Evolutionary conservation across 768 basidiomycete genomes (phyloP), one percentile per base, ranked within the genome.

Genomic region (Cubamyces lactineus): DNA sequence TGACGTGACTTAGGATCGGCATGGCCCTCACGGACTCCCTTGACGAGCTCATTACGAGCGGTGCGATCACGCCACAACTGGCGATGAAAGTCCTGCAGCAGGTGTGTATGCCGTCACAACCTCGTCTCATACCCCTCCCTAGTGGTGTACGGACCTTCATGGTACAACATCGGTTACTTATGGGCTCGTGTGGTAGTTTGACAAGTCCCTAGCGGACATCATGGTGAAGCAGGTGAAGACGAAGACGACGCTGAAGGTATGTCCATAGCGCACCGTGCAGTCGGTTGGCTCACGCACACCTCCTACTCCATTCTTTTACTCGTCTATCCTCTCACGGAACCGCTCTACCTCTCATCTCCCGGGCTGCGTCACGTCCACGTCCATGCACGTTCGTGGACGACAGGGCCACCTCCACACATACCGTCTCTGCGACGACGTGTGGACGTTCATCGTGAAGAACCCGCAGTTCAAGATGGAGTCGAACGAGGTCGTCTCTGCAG

Each of bases 41-140:
- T 69, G 97, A 99, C 78, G 96, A 98, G 78, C 85, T 99, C 67
- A 98, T 99, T 70, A 96, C 95, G 48, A 91, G 90, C 71, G 96
- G 96, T 2, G 87, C 92, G 52, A 99, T 99, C 70, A 96, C 95
- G 19, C 96, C 96, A 13, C 96, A 98, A 78, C 76, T 98, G 67
- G 97, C 96, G n/a, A 94, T 98, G 89, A 93, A 96, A 76, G 94
- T 97, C n/a, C 77, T 98, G 61, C 89, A 91, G 72, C 96, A 98
- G 92, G 96, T 97, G 68, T 65, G 65, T 41, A 28, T 4, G 26
- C 12, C 15, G 5, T 4, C 39, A 30, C 21, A 38, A 17, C 17
- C 6, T 28, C 1, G n/a, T 3, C 28, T n/a, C 2, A 5, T 24
- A 41, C 9, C 30, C 15, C 17, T 17, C 30, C 19, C 30, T 19